These are phyloP conservation scores for Setomelanomma holmii DNA, from an alignment of 2,329 filamentous ascomycete species.

Conservation along the genomic window DNA sequence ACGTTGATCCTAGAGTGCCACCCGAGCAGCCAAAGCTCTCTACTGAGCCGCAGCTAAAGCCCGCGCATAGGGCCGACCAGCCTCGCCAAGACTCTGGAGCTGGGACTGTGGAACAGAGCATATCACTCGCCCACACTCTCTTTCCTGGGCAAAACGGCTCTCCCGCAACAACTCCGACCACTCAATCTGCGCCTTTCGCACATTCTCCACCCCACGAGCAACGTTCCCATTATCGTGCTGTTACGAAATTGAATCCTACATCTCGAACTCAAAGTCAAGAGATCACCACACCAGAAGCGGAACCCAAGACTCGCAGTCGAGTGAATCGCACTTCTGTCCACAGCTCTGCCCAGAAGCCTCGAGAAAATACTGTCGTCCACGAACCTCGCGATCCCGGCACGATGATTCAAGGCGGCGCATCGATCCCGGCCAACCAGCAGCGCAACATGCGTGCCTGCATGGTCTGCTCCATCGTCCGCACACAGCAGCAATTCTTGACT, in stretches of 20 bases:
- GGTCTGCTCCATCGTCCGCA: slow-evolving; percentile 96
- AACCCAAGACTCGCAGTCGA: neutral
- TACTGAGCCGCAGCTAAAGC: slow-evolving; percentile 16
- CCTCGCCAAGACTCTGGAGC: slow-evolving; percentile 31
- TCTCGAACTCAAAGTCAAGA: neutral
- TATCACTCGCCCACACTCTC: slow-evolving; percentile 10
- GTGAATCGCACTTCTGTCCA: slow-evolving; percentile 1
- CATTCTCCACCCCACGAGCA: neutral
- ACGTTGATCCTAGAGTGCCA: slow-evolving; percentile 14
- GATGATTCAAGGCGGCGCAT: slow-evolving; percentile 60
- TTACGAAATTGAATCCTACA: neutral
- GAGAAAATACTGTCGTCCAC: neutral
- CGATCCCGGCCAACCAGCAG: slow-evolving; percentile 75
- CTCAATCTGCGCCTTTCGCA: neutral
- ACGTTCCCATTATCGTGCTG: neutral
- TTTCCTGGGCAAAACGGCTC: no score
- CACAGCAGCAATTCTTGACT: slow-evolving; percentile 79
- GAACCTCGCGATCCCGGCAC: slow-evolving; percentile 8
- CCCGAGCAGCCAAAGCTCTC: slow-evolving; percentile 26
- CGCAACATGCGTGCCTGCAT: slow-evolving; percentile 95
- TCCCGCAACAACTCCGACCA: neutral
- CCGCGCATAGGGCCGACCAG: slow-evolving; percentile 12
- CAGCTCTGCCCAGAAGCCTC: neutral
- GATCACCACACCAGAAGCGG: slow-evolving; percentile 1
- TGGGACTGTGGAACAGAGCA: slow-evolving; percentile 15